Conservation (phyloP, 305 asterid genomes). For the Euphrasia arctica region DNA sequence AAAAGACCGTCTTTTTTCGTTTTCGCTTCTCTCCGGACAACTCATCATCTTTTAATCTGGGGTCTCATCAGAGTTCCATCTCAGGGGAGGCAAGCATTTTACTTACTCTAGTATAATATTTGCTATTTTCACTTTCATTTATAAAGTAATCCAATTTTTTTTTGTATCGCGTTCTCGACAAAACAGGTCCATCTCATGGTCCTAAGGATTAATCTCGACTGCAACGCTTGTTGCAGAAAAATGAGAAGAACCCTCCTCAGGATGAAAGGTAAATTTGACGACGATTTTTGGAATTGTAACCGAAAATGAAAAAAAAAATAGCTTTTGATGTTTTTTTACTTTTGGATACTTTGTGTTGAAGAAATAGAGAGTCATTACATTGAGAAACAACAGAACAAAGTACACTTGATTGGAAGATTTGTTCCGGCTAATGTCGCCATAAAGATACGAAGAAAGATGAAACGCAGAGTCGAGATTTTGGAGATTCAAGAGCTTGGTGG, state of each 20-base stretch:
- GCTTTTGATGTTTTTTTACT: no score
- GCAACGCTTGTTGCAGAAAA: slow-evolving; percentile 79
- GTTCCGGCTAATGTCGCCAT: slow-evolving; percentile 64
- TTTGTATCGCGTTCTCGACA: neutral
- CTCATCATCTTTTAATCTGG: slow-evolving; percentile 29
- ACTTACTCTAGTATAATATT: neutral
- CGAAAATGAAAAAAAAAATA: no score
- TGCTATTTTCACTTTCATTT: neutral
- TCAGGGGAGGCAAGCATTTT: slow-evolving; percentile 45
- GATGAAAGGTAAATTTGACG: slow-evolving; percentile 61
- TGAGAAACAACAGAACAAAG: slow-evolving; percentile 58
- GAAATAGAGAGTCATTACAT: slow-evolving; percentile 68
- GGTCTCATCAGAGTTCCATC: slow-evolving; percentile 38
- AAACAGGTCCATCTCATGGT: slow-evolving; percentile 52
- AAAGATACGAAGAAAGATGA: slow-evolving; percentile 76
- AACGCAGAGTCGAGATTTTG: slow-evolving; percentile 72
- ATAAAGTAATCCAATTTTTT: neutral
- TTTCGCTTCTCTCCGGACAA: slow-evolving; percentile 12
- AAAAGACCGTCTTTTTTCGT: neutral
- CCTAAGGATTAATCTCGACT: slow-evolving; percentile 75
- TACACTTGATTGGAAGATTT: slow-evolving; percentile 59
- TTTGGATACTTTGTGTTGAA: slow-evolving; percentile 21
- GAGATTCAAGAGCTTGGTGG: slow-evolving; percentile 54
- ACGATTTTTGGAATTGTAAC: neutral
- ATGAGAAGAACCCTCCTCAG: slow-evolving; percentile 62